Conservation (phyloP, 306 rosid species). For the Begonia loranthoides region DNA sequence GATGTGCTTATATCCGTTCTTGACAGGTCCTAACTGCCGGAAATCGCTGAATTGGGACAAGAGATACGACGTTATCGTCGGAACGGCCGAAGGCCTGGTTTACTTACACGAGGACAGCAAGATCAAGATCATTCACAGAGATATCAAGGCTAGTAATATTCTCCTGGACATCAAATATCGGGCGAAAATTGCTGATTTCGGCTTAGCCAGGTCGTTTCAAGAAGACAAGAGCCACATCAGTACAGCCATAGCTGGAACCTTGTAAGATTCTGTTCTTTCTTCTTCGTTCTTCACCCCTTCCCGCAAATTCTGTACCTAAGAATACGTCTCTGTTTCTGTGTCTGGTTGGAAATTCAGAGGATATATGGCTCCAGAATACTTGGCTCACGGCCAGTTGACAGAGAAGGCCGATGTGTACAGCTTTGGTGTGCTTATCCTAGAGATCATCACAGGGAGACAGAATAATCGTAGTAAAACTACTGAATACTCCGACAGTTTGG, state of each 20-base stretch:
- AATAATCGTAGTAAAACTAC: conserved; percentile 59
- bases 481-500: conserved; percentile 60
- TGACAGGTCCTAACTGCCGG: conserved; percentile 42
- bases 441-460: conserved; percentile 54
- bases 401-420: conserved; percentile 85
- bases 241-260: conserved; percentile 89
- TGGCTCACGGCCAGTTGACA: conserved; percentile 87
- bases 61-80: conserved; percentile 50
- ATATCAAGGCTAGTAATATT: conserved; percentile 87
- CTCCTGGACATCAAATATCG: conserved; percentile 61
- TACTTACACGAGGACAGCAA: conserved; percentile 73
- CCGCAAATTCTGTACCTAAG: not conserved
- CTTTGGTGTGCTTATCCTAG: conserved; percentile 70
- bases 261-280: conserved; percentile 29
- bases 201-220: conserved; percentile 82
- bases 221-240: conserved; percentile 87
- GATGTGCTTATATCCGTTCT: not conserved
- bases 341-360: conserved; percentile 35
- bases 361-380: conserved; percentile 93
- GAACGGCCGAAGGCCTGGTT: conserved; percentile 74
- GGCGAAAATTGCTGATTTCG: conserved; percentile 93
- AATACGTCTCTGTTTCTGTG: not conserved
- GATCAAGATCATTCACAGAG: conserved; percentile 71
- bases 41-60: conserved; percentile 69
- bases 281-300: too few relatives aligned